phyloP scores from a whole-genome alignment of 495 filamentous ascomycete genomes.

The Penicillium cataractarum region DNA sequence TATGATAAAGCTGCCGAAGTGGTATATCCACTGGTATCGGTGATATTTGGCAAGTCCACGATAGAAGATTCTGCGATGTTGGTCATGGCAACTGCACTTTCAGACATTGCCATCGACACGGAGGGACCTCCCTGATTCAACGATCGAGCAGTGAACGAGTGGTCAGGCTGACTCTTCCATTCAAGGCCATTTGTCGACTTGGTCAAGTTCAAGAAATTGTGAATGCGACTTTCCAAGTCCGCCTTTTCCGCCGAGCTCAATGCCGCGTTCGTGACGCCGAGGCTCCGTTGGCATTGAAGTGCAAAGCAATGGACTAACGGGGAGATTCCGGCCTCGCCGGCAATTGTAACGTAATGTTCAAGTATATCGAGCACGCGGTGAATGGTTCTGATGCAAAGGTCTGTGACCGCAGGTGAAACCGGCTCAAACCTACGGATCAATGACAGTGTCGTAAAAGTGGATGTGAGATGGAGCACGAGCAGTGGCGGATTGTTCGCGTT shows the following conservation, averaged over 20 bases:
- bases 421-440: conserved; percentile 11
- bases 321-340: conserved; percentile 11
- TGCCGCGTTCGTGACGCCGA: not conserved
- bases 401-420: conserved; percentile 4
- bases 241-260: not conserved
- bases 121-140: not conserved
- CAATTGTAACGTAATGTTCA: conserved; percentile 22
- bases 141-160: not conserved
- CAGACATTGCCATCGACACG: not conserved
- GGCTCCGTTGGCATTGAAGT: conserved; percentile 21
- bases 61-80: not conserved
- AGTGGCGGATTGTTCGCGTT: conserved; percentile 19
- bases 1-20: conserved; percentile 5
- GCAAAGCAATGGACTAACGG: conserved; percentile 28
- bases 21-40: not conserved
- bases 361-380: conserved; percentile 20
- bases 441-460: conserved; percentile 20
- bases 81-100: not conserved
- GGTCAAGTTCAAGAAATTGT: conserved; percentile 1
- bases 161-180: not conserved
- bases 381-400: conserved; percentile 10
- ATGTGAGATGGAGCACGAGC: conserved; percentile 28
- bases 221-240: not conserved
- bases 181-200: not conserved
- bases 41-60: not conserved